Conservation (phyloP, 1,139 yeast genomes). For the Arxiozyma bovina region DNA sequence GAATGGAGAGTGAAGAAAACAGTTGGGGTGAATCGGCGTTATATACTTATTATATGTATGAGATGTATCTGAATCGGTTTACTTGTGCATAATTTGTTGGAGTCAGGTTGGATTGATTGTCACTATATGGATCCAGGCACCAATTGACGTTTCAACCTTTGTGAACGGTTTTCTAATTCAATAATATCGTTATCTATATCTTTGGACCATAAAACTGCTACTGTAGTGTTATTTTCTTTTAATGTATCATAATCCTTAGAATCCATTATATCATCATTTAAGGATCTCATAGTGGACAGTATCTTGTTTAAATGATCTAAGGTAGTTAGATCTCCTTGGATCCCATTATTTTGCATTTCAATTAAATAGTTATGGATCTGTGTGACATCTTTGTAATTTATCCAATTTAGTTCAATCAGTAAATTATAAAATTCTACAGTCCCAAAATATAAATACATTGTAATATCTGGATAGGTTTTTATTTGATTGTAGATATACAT, state of each 20-base stretch:
- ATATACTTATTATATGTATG: neutral
- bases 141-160: conserved; percentile 4
- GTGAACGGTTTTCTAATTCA: conserved; percentile 4
- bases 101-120: neutral
- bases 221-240: neutral
- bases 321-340: conserved; percentile 26
- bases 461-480: conserved; percentile 20
- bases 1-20: no score
- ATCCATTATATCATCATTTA: conserved; percentile 21
- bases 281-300: conserved; percentile 13
- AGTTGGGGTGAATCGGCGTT: no score
- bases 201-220: conserved; percentile 9
- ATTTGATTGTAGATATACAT: conserved; percentile 25
- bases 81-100: neutral
- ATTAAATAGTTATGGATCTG: conserved; percentile 16
- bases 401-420: conserved; percentile 25
- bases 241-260: conserved; percentile 9
- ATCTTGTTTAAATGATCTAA: conserved; percentile 21
- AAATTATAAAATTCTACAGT: conserved; percentile 27
- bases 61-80: neutral
- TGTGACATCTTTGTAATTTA: conserved; percentile 20
- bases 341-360: conserved; percentile 29
- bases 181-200: conserved; percentile 3
- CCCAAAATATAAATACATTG: conserved; percentile 26
- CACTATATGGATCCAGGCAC: neutral